phyloP scores from a whole-genome alignment of 805 yeast genomes.

The Ogataea populi-albae region DNA sequence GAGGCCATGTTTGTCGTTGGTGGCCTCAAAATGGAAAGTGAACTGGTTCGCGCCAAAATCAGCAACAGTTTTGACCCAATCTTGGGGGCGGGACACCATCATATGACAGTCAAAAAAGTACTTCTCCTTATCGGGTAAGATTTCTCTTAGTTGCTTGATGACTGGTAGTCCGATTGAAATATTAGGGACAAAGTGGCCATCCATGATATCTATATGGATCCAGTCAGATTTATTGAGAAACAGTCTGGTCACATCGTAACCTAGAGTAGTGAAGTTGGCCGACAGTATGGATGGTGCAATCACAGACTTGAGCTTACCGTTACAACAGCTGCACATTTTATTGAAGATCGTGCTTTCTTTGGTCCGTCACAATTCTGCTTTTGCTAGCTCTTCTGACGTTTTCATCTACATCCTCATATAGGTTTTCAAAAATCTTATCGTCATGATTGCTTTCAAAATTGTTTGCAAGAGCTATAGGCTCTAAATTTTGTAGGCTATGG shows the following conservation, averaged over 20 bases:
- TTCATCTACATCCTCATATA: no score
- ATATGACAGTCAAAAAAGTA: slow-evolving; percentile 89
- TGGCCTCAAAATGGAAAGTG: slow-evolving; percentile 95
- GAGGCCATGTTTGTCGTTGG: slow-evolving; percentile 70
- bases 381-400: no score
- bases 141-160: slow-evolving; percentile 13
- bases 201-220: slow-evolving; percentile 98
- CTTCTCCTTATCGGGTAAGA: slow-evolving; percentile 33
- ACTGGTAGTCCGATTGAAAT: slow-evolving; percentile 82
- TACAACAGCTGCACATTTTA: background rate
- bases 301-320: slow-evolving; percentile 63
- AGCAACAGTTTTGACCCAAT: slow-evolving; percentile 92
- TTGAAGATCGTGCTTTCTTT: no score
- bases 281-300: slow-evolving; percentile 95
- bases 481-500: no score
- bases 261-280: slow-evolving; percentile 85
- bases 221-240: slow-evolving; percentile 85
- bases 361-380: no score
- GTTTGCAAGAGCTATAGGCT: no score
- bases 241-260: slow-evolving; percentile 80
- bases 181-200: slow-evolving; percentile 97
- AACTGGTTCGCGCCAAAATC: slow-evolving; percentile 94
- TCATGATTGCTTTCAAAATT: no score
- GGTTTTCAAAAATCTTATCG: no score
- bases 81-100: slow-evolving; percentile 94